These are phyloP conservation scores for Aspergillus amoenus DNA, from an alignment of 2,329 filamentous ascomycete genomes.

Conservation along the genomic window DNA sequence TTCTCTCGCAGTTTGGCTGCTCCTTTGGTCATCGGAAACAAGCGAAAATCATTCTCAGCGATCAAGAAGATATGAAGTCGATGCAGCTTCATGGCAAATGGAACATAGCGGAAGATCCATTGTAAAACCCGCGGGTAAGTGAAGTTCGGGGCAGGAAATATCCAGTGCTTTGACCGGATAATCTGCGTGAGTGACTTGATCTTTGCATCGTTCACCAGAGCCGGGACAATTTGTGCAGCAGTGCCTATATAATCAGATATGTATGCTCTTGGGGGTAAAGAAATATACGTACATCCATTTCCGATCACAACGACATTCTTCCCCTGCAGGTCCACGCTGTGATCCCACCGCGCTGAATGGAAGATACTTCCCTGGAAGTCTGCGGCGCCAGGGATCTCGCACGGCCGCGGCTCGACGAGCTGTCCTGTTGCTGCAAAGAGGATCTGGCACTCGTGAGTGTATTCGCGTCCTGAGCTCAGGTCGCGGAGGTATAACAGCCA, in stretches of 20 bases:
- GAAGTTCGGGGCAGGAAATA: slow-evolving; percentile 45
- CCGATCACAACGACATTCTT: slow-evolving; percentile 31
- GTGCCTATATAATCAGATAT: slow-evolving; percentile 16
- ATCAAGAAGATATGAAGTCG: slow-evolving; percentile 37
- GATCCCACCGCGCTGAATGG: slow-evolving; percentile 29
- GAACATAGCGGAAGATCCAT: slow-evolving; percentile 47
- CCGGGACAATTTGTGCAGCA: slow-evolving; percentile 27
- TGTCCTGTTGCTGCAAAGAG: slow-evolving; percentile 54
- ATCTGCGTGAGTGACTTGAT: slow-evolving; percentile 57
- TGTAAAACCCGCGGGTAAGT: slow-evolving; percentile 50
- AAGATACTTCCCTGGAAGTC: slow-evolving; percentile 24
- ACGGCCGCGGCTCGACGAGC: slow-evolving; percentile 42
- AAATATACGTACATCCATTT: slow-evolving; percentile 31
- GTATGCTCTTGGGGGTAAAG: neutral
- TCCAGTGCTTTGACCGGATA: slow-evolving; percentile 58
- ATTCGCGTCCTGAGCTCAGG: slow-evolving; percentile 21
- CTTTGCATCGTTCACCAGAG: slow-evolving; percentile 32
- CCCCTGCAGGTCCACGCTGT: slow-evolving; percentile 21
- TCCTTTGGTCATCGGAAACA: slow-evolving; percentile 46
- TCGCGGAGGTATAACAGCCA: slow-evolving; percentile 43
- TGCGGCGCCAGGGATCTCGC: slow-evolving; percentile 27
- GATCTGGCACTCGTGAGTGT: slow-evolving; percentile 47
- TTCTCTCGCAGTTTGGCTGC: slow-evolving; percentile 40
- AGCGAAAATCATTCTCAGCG: slow-evolving; percentile 21
- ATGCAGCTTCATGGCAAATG: slow-evolving; percentile 45